Evolutionary conservation across 176 grass and related monocot species (phyloP).

Genomic region (Eleusine indica): DNA sequence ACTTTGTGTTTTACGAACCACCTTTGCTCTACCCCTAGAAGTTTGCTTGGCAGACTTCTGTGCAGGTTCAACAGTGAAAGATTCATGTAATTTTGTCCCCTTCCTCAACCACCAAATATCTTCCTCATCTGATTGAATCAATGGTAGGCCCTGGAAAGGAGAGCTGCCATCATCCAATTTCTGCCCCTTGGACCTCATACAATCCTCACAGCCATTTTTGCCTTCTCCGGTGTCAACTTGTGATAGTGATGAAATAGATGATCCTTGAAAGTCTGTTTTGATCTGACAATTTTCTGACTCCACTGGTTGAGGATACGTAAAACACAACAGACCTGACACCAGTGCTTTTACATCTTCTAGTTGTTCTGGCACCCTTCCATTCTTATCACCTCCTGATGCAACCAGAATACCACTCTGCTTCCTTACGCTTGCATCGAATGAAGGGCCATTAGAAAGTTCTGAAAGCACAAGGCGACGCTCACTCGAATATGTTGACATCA

Average conservation of each 20-base stretch:
- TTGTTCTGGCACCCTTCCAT: constrained; percentile 59
- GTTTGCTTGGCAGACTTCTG: constrained; percentile 70
- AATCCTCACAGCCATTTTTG: constrained; percentile 82
- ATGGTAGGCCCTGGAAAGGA: constrained; percentile 61
- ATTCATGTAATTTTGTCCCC: constrained; percentile 77
- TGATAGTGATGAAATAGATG: constrained; percentile 51
- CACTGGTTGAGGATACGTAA: constrained; percentile 55
- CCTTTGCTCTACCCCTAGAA: constrained; percentile 84
- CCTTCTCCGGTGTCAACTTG: constrained; percentile 68
- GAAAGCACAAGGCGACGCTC: constrained; percentile 85
- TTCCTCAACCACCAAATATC: constrained; percentile 98
- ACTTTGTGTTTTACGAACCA: constrained; percentile 87
- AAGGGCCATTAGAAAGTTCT: constrained; percentile 62
- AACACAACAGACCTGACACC: constrained; percentile 69
- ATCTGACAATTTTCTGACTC: constrained; percentile 55
- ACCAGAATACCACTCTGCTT: constrained; percentile 50
- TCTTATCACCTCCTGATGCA: constrained; percentile 53
- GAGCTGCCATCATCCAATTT: constrained; percentile 65
- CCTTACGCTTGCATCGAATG: constrained; percentile 42
- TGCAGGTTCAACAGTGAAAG: constrained; percentile 68
- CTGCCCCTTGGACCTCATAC: constrained; percentile 70
- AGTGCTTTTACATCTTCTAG: constrained; percentile 69
- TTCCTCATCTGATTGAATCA: constrained; percentile 78
- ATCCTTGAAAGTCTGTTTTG: constrained; percentile 65
- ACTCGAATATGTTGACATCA: constrained; percentile 73